Base-by-base conservation (phyloP, 2,329 filamentous ascomycete species). In the Calonectria leucothoes region DNA sequence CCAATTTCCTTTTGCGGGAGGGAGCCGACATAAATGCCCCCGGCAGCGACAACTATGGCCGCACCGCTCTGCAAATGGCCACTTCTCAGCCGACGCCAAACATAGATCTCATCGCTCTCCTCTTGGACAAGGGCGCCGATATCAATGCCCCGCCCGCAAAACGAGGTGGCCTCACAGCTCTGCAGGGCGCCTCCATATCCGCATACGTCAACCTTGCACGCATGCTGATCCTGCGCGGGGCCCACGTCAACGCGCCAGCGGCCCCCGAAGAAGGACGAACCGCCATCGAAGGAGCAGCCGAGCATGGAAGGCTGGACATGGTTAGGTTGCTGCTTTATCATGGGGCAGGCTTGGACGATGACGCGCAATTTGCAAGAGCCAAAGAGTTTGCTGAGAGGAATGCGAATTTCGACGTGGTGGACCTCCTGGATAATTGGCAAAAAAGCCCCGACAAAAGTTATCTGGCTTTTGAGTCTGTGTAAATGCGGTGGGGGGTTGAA, bases 251-350 rank as follows among this genome's bases (percentile, higher is more conserved):
- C 17, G 71, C 71, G 0, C 15, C 61, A 0, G 61, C 61, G 20
- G 33, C 66, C 1, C 25, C 17, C 0, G 5, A 11, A 0, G 51
- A 66, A 20, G 71, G 71, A 6, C 59, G 71, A 63, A 70, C 66
- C 2, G 67, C 67, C 17, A 29, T 70, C 2, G 66, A 73, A 29
- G 71, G 66, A 2, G 71, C 71, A 3, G 71, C 71, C 0, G 71
- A 73, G 61, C 71, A 70, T 25, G 71, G 71, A 5, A 66, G 51
- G 31, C 29, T 70, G 5, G 71, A 70, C 5, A 70, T 73, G 59
- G 51, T 66, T 2, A n/a, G 29, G 7, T 48, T 67, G 2, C 67
- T 73, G 23, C 67, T 73, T 2, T 23, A 35, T 4, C 20, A 57
- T 35, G 67, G 51, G 1, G 59, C 52, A 0, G 35, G 35, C 6